These are phyloP conservation scores for Physaria fendleri DNA, from an alignment of 345 rosid species.

Conservation along the genomic window DNA sequence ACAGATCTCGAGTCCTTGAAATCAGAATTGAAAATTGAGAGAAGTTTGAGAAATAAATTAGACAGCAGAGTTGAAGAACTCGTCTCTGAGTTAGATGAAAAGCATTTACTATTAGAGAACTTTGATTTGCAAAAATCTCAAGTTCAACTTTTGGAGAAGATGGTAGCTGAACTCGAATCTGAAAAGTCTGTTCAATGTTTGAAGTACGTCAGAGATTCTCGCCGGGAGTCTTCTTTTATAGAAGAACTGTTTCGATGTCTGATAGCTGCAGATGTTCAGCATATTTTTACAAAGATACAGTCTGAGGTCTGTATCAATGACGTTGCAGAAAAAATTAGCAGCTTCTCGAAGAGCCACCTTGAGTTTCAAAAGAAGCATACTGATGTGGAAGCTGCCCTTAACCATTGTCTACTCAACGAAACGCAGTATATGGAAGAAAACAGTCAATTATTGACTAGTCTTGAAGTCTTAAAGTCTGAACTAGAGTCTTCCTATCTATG, in stretches of 20 bases:
- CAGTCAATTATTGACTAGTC: conserved; percentile 36
- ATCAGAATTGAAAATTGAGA: conserved; percentile 38
- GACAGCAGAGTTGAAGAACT: conserved; percentile 45
- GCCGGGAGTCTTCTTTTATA: conserved; percentile 17
- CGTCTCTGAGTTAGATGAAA: conserved; percentile 49
- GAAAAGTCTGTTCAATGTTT: conserved; percentile 36
- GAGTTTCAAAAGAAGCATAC: conserved; percentile 52
- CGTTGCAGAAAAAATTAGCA: conserved; percentile 40
- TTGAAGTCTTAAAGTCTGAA: conserved; percentile 45
- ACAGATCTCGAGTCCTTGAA: conserved; percentile 38
- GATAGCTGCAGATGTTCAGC: conserved; percentile 50
- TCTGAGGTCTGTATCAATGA: conserved; percentile 41
- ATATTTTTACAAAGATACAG: conserved; percentile 45
- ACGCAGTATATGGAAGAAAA: conserved; percentile 49
- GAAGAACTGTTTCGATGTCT: conserved; percentile 41
- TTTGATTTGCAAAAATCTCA: conserved; percentile 48
- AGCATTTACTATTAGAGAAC: conserved; percentile 39
- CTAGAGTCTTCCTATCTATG: conserved; percentile 82
- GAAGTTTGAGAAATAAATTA: conserved; percentile 21
- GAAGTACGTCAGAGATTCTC: conserved; percentile 15
- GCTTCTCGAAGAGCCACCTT: conserved; percentile 33
- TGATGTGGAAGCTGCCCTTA: conserved; percentile 44
- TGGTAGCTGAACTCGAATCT: conserved; percentile 48
- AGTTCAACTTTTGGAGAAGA: conserved; percentile 45
- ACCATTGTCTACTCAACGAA: conserved; percentile 48